Evolutionary conservation across 1,284 basidiomycete species (phyloP).

Genomic region (Laetiporus sulphureus): DNA sequence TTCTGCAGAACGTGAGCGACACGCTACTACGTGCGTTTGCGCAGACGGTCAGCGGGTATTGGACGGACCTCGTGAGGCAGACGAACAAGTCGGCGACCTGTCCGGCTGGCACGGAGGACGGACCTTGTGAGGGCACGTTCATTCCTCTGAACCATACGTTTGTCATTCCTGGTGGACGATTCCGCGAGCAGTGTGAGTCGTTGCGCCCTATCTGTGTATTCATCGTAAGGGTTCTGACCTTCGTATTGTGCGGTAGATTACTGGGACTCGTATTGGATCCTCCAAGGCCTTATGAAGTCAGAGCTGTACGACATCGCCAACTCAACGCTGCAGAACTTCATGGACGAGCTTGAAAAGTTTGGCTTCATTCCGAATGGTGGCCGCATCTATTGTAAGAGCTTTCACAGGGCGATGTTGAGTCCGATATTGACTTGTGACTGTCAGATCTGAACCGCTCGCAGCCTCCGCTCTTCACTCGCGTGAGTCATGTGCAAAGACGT

Average conservation of each 20-base stretch:
- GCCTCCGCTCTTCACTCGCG: constrained; percentile 81
- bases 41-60: constrained; percentile 75
- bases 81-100: constrained; percentile 74
- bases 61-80: constrained; percentile 70
- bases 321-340: constrained; percentile 82
- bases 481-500: no score
- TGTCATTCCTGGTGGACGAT: constrained; percentile 80
- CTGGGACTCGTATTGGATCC: constrained; percentile 86
- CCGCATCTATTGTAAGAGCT: constrained; percentile 61
- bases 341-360: constrained; percentile 77
- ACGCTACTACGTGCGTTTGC: constrained; percentile 69
- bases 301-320: constrained; percentile 71
- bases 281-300: constrained; percentile 77
- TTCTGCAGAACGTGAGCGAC: constrained; percentile 69
- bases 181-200: constrained; percentile 59
- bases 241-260: constrained; percentile 51
- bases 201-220: no score
- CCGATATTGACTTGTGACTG: background rate
- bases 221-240: no score
- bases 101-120: constrained; percentile 35
- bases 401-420: constrained; percentile 9
- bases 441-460: constrained; percentile 84
- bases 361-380: constrained; percentile 95
- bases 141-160: constrained; percentile 90
- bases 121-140: constrained; percentile 71